Evolutionary conservation across 495 filamentous ascomycete species (phyloP), one percentile per base, ranked within the genome.

Genomic region (Penicillium riverlandense): DNA sequence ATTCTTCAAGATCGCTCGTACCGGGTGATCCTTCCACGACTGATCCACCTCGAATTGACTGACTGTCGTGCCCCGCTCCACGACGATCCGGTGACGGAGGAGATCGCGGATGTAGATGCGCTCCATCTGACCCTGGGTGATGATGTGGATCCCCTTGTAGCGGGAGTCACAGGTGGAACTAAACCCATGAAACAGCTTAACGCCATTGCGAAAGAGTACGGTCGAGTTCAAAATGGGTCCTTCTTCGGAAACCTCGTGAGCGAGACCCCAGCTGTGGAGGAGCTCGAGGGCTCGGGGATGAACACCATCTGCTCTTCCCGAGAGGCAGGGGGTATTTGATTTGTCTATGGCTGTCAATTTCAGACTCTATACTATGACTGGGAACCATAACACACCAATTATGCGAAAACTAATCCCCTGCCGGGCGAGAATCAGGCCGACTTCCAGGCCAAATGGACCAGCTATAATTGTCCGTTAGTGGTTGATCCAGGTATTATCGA

Each of bases 121-220:
- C 43, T 68, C 63, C 10, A 68, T 36, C 44, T 66, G 65, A 0
- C 65, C 63, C 35, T 68, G 65, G 0, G 63, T 68, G 29, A 68
- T 66, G 30, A 66, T 51, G 28, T 68, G 65, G 2, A 68, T 27
- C 10, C 63, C 65, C 4, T 59, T 54, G 39, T 65, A 68, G 7
- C 61, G 48, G 8, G 65, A 67, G 34, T 69, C 65, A 15, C 48
- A 59, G 37, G 61, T 63, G 43, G 55, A 59, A 2, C 45, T 49
- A 11, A 34, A 47, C 29, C 54, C 53, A 4, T 62, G 38, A 10
- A 69, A 35, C 15, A 53, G 49, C 32, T 58, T 16, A 4, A 16
- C 15, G 15, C 64, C 62, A 29, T 67, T 52, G 41, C 53, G 50
- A 35, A 57, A 69, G 11, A 66, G 50, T 8, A 57, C 65, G 6